Percentiles rank a stretch among this genome's conserved stretches.
Evolutionary conservation across 2,329 filamentous ascomycete species (phyloP).

Genomic region (Verticillium klebahnii): DNA sequence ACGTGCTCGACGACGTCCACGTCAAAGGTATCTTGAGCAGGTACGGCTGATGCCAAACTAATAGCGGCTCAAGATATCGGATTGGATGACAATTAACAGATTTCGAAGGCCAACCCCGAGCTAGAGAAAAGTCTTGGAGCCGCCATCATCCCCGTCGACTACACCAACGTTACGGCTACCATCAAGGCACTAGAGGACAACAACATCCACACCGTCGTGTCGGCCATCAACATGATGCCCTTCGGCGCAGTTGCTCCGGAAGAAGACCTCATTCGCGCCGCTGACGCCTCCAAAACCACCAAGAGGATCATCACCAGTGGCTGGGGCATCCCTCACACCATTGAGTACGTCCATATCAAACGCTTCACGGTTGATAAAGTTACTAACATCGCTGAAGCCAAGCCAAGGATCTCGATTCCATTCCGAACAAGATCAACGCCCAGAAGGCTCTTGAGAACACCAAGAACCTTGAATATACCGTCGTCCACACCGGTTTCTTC

Average conservation of each 20-base stretch:
- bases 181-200: conserved; percentile 23
- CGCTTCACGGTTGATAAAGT: not conserved
- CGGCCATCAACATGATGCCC: conserved; percentile 27
- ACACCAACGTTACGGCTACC: conserved; percentile 15
- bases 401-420: not conserved
- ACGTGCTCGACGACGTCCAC: no score
- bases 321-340: conserved; percentile 29
- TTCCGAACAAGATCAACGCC: conserved; percentile 1
- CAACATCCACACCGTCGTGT: conserved; percentile 39
- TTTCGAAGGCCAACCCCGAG: conserved; percentile 11
- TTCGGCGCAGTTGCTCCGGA: conserved; percentile 24
- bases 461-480: conserved; percentile 28
- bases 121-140: conserved; percentile 17
- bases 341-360: conserved; percentile 18
- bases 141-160: conserved; percentile 20
- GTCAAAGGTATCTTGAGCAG: no score
- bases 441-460: conserved; percentile 21
- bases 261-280: conserved; percentile 37
- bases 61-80: no score
- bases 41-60: no score
- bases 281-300: conserved; percentile 30
- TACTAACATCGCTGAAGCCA: not conserved
- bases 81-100: no score
- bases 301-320: conserved; percentile 36
- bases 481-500: conserved; percentile 35